Evolutionary conservation across 345 rosid species (phyloP).

Genomic region (Fremontodendron californicum): DNA sequence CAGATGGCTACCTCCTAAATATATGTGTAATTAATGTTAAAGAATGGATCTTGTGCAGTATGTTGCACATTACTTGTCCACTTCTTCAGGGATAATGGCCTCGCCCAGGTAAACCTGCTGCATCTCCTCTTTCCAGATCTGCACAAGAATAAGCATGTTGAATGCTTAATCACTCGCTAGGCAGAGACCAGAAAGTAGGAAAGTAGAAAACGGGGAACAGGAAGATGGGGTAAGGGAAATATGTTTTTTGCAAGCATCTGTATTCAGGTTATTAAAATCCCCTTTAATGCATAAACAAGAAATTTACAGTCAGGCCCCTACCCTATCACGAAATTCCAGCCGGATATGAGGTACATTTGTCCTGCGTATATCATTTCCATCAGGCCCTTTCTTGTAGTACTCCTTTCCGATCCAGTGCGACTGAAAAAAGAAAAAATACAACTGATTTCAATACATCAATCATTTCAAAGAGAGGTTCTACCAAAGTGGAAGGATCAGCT

Average conservation of each 20-base stretch:
- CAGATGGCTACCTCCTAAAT: conserved; percentile 22
- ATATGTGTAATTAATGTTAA: background rate
- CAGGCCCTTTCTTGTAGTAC: conserved; percentile 94
- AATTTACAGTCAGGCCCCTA: conserved; percentile 22
- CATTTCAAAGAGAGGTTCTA: background rate
- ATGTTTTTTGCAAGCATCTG: background rate
- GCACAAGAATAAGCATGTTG: conserved; percentile 4
- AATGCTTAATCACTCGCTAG: background rate
- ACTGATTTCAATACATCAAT: conserved; percentile 1
- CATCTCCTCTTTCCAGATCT: conserved; percentile 99
- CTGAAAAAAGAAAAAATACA: conserved; percentile 37
- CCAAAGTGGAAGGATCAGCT: background rate
- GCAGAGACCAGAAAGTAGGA: background rate
- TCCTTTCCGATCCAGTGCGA: conserved; percentile 93
- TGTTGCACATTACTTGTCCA: conserved; percentile 44
- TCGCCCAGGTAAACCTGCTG: conserved; percentile 71
- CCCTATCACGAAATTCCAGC: conserved; percentile 87
- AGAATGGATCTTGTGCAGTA: background rate
- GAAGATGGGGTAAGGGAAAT: background rate
- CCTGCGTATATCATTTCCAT: conserved; percentile 85
- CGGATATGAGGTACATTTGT: conserved; percentile 99
- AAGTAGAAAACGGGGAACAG: background rate
- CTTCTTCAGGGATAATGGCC: conserved; percentile 46
- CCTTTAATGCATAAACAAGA: background rate
- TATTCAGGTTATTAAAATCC: background rate